phyloP scores from a whole-genome alignment of 805 yeast species.

The Yarrowia sp. region DNA sequence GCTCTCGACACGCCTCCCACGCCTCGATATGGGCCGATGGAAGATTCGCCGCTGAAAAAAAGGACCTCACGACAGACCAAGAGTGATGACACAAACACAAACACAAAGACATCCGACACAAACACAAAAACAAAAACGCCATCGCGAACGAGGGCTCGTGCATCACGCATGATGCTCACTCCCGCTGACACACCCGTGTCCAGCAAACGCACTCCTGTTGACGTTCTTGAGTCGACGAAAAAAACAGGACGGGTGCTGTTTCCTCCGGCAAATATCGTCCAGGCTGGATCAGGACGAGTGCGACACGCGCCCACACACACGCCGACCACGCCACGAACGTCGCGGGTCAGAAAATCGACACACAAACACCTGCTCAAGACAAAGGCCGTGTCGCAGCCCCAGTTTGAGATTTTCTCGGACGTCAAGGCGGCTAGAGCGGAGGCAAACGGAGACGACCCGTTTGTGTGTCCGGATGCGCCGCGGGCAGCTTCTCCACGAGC shows the following conservation, averaged over 20 bases:
- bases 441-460: conserved; percentile 13
- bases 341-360: background rate
- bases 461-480: conserved; percentile 16
- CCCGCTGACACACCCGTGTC: conserved; percentile 8
- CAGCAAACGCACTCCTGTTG: conserved; percentile 1
- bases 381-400: background rate
- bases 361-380: conserved; percentile 5
- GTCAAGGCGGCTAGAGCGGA: background rate
- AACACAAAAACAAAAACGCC: background rate
- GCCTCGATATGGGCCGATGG: conserved; percentile 24
- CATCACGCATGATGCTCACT: conserved; percentile 4
- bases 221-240: conserved; percentile 13
- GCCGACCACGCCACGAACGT: conserved; percentile 8
- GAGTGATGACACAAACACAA: background rate
- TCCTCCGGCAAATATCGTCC: conserved; percentile 9
- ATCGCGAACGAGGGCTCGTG: background rate
- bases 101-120: background rate
- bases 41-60: background rate
- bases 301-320: background rate
- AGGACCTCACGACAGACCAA: background rate
- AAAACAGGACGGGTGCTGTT: conserved; percentile 18
- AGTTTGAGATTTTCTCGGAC: conserved; percentile 5
- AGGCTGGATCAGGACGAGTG: conserved; percentile 14
- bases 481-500: background rate
- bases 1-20: conserved; percentile 24